phyloP scores from a whole-genome alignment of 805 yeast genomes.

The Saturnispora silvae region DNA sequence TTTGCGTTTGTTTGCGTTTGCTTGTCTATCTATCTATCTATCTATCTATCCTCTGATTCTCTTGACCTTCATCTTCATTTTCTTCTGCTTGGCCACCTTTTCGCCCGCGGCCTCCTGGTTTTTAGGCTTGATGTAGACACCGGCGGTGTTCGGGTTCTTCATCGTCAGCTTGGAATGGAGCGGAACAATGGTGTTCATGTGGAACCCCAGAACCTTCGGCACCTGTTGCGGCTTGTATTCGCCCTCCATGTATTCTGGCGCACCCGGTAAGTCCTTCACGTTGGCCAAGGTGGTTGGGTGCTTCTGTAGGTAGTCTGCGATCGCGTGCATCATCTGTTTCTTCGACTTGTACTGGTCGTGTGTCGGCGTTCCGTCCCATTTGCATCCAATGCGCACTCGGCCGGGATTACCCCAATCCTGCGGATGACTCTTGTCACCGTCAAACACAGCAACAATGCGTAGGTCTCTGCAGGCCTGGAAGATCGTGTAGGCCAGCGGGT shows the following conservation, averaged over 20 bases:
- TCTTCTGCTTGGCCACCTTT: conserved; percentile 9
- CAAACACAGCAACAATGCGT: conserved; percentile 35
- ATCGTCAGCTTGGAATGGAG: conserved; percentile 67
- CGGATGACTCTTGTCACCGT: conserved; percentile 83
- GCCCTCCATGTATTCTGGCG: conserved; percentile 44
- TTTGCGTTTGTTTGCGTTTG: no score
- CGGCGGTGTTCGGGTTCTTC: conserved; percentile 75
- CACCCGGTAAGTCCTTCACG: conserved; percentile 55
- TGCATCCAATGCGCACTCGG: conserved; percentile 70
- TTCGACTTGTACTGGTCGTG: conserved; percentile 36
- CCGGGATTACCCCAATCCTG: conserved; percentile 98
- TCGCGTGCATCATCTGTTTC: conserved; percentile 49
- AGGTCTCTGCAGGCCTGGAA: conserved; percentile 51
- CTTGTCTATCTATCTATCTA: no score
- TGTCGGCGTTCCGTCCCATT: conserved; percentile 35
- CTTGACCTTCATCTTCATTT: conserved; percentile 43
- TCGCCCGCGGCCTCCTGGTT: conserved; percentile 26
- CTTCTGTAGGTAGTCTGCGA: conserved; percentile 49
- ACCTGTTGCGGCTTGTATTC: conserved; percentile 45
- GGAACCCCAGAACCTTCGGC: conserved; percentile 78
- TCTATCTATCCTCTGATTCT: conserved; percentile 37
- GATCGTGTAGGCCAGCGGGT: conserved; percentile 79
- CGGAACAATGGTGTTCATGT: conserved; percentile 84
- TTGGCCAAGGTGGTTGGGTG: conserved; percentile 62
- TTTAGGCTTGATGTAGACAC: conserved; percentile 48